These are phyloP conservation scores for Phytophthora citrophthora DNA, from an alignment of 352 stramenopile genomes.

Conservation along the genomic window DNA sequence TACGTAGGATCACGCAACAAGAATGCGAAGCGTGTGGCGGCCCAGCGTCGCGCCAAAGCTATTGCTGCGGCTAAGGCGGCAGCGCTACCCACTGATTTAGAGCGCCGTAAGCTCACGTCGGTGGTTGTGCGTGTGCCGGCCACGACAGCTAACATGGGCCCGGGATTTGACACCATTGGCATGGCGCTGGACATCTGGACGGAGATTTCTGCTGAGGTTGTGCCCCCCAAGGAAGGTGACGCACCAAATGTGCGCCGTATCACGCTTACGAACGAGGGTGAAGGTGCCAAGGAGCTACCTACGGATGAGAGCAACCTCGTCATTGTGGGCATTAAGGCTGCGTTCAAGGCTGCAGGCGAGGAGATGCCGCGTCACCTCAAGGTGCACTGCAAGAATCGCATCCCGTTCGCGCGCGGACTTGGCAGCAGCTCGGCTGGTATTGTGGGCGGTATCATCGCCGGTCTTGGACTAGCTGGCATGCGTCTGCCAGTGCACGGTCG, in stretches of 20 bases:
- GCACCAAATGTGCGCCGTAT: slow-evolving; percentile 73
- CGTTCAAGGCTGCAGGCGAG: slow-evolving; percentile 96
- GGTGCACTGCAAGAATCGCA: slow-evolving; percentile 98
- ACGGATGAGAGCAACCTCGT: slow-evolving; percentile 93
- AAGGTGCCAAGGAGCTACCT: slow-evolving; percentile 94
- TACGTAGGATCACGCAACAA: slow-evolving; percentile 68
- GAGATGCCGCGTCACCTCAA: slow-evolving; percentile 92
- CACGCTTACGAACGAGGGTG: slow-evolving; percentile 96
- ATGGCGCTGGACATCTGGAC: slow-evolving; percentile 99
- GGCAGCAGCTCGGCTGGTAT: slow-evolving; percentile 98
- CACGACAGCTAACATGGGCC: slow-evolving; percentile 98
- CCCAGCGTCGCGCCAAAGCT: slow-evolving; percentile 22
- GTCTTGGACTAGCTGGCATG: slow-evolving; percentile 97
- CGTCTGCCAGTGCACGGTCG: slow-evolving; percentile 84
- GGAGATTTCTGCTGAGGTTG: slow-evolving; percentile 96
- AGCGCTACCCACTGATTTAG: slow-evolving; percentile 35
- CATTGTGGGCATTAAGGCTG: slow-evolving; percentile 94
- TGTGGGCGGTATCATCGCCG: slow-evolving; percentile 98
- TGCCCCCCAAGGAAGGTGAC: slow-evolving; percentile 40
- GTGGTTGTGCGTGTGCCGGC: slow-evolving; percentile 99
- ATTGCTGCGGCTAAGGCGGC: slow-evolving; percentile 29
- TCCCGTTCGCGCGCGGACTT: slow-evolving; percentile 97
- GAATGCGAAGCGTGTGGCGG: slow-evolving; percentile 32
- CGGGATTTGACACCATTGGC: slow-evolving; percentile 98
- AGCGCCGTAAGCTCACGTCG: slow-evolving; percentile 68